Base-by-base conservation (phyloP, 306 rosid genomes). In the Cicer bijugum region DNA sequence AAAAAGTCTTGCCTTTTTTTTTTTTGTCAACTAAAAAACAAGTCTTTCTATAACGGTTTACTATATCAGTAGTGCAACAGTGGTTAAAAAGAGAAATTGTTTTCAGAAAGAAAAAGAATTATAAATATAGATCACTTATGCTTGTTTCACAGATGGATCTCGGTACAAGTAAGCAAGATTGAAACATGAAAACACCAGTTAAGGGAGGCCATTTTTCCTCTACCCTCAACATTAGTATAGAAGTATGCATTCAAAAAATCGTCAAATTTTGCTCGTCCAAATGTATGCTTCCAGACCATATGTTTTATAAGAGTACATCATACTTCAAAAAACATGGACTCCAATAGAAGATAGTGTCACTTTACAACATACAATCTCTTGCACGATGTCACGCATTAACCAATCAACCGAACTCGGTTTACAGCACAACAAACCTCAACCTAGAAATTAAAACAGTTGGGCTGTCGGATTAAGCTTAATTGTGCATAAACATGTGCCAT, bases 401-500 rank as follows among this genome's bases (percentile, higher is more conserved):
- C 62, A 69, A 69, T 43, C 60, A 74, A 75, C 63, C 42, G 1
- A 74, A 62, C 62, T 51, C 1, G 6, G 14, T 63, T 75, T 61
- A 45, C 63, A 59, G 43, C 43, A 68, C 5, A 45, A 68, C 5
- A 45, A 67, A 44, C 14, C 14, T 45, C 43, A 3, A 78, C 50
- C 11, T 33, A 28, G 28, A 44, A 40, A 66, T 15, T 12, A 12
- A 66, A 78, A 78, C 28, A 9, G 58, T 46, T 64, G 69, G 52
- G 67, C 45, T 20, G 11, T 39, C 58, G 28, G 44, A 48, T 74
- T 59, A 68, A 16, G 74, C 83, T 48, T 47, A 12, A 5, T 72
- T 43, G 71, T 44, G 37, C 81, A 70, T 44, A 62, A 70, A 64
- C 56, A 40, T 33, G 67, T 55, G 65, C 44, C 82, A 73, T 59